phyloP scores from a whole-genome alignment of 768 basidiomycete genomes.

The Kwoniella mangroviensis region DNA sequence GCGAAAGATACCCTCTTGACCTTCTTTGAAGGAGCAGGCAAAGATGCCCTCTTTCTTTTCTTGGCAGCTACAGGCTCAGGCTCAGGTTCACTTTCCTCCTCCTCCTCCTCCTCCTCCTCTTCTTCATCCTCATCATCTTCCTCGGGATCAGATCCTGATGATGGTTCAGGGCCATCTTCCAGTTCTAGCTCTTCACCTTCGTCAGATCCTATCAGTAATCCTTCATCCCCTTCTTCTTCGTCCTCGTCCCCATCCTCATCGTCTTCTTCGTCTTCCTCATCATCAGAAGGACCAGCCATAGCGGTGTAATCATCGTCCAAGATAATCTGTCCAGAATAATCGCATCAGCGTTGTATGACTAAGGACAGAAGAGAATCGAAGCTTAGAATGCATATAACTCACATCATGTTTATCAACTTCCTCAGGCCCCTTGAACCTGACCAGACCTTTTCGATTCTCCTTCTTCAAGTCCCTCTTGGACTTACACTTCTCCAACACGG shows the following conservation, averaged over 20 bases:
- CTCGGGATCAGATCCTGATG: conserved; percentile 56
- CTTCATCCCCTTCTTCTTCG: conserved; percentile 45
- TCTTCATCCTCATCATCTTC: conserved; percentile 60
- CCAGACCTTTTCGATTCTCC: conserved; percentile 62
- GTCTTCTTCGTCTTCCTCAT: conserved; percentile 56
- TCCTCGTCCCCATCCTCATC: conserved; percentile 57
- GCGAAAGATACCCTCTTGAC: conserved; percentile 45
- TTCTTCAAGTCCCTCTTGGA: conserved; percentile 74
- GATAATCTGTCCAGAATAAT: conserved; percentile 57
- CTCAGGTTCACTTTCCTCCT: conserved; percentile 51
- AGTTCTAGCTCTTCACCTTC: conserved; percentile 43
- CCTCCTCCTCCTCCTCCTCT: conserved; percentile 57
- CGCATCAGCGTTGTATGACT: neutral
- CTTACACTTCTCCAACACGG: conserved; percentile 62
- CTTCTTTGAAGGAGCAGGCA: conserved; percentile 29
- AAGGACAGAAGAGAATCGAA: conserved; percentile 1
- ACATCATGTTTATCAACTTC: conserved; percentile 60
- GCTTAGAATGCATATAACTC: conserved; percentile 55
- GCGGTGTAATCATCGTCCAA: conserved; percentile 60
- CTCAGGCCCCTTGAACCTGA: conserved; percentile 62
- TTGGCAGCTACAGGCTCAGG: conserved; percentile 32
- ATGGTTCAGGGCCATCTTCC: conserved; percentile 54
- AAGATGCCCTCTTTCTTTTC: conserved; percentile 42
- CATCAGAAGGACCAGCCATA: conserved; percentile 56
- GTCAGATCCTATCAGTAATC: conserved; percentile 25